Conservation (phyloP, 192 early-diverging fungal species). For the Paraglomus brasilianum region DNA sequence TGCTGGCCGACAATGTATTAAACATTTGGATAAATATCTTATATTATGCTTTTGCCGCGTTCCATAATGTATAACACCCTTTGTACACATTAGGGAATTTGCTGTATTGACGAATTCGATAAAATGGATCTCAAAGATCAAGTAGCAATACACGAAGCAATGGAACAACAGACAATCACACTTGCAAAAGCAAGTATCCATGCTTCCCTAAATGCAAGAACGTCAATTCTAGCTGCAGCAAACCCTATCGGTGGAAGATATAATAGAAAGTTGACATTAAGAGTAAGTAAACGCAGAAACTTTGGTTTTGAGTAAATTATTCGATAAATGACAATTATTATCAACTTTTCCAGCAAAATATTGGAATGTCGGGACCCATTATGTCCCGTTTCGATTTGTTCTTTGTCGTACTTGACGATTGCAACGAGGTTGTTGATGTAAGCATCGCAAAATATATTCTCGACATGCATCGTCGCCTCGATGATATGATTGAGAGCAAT, state of each 20-base stretch:
- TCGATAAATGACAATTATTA: constrained; percentile 11
- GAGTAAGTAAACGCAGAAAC: constrained; percentile 44
- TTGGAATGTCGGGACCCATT: constrained; percentile 93
- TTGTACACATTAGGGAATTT: constrained; percentile 72
- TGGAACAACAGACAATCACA: constrained; percentile 98
- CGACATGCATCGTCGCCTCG: constrained; percentile 70
- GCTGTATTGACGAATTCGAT: constrained; percentile 98
- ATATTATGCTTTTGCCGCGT: background rate
- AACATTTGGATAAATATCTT: background rate
- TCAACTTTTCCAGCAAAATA: constrained; percentile 76
- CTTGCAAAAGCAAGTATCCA: constrained; percentile 98
- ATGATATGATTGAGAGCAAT: constrained; percentile 54
- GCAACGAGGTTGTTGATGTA: constrained; percentile 82
- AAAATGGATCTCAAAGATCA: constrained; percentile 97
- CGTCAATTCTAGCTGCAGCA: constrained; percentile 93
- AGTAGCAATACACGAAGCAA: constrained; percentile 99
- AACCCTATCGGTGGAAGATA: constrained; percentile 96
- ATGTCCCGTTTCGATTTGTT: constrained; percentile 99
- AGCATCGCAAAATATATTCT: constrained; percentile 94
- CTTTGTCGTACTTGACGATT: constrained; percentile 95
- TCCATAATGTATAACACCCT: background rate
- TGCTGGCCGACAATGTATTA: constrained; percentile 93
- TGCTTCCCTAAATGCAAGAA: constrained; percentile 90
- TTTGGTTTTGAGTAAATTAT: background rate
- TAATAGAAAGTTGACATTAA: constrained; percentile 90